Percentiles rank a stretch among this genome's conserved stretches.
Conservation (phyloP, 139 green algal genomes). For the Chloropicon primus region DNA sequence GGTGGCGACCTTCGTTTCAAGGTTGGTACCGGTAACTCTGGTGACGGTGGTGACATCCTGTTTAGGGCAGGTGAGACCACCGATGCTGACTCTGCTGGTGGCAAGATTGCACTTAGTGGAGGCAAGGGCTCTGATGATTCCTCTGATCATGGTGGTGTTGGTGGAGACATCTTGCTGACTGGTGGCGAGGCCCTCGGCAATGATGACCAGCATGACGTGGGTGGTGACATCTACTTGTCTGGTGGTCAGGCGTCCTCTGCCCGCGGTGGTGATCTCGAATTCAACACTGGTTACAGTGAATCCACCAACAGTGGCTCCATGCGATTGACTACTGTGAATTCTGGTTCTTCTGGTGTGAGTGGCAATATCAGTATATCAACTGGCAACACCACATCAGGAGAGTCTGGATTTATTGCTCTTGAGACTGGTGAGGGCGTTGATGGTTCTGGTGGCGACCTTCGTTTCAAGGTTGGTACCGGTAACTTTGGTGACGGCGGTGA, state of each 20-base stretch:
- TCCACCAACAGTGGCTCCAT: background rate
- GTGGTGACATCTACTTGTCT: background rate
- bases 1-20: too few relatives aligned
- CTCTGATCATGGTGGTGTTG: too few relatives aligned
- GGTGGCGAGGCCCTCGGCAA: too few relatives aligned
- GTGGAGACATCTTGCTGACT: too few relatives aligned
- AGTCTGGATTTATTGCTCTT: background rate
- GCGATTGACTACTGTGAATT: background rate
- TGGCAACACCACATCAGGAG: background rate
- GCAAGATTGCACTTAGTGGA: too few relatives aligned
- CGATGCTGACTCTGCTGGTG: too few relatives aligned
- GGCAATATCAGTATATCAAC: background rate
- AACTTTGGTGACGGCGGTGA: conserved; percentile 3
- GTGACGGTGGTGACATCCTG: too few relatives aligned
- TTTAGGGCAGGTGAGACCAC: too few relatives aligned
- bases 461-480: background rate
- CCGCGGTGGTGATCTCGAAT: background rate
- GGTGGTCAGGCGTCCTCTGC: background rate
- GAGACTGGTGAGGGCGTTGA: background rate
- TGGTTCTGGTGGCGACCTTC: background rate
- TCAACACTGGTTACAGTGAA: background rate
- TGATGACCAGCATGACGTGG: too few relatives aligned
- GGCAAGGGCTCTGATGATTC: too few relatives aligned
- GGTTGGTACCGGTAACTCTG: too few relatives aligned
- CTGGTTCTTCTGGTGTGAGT: conserved; percentile 1